phyloP scores from a whole-genome alignment of 2,329 filamentous ascomycete species.

The Microdochium paspali region DNA sequence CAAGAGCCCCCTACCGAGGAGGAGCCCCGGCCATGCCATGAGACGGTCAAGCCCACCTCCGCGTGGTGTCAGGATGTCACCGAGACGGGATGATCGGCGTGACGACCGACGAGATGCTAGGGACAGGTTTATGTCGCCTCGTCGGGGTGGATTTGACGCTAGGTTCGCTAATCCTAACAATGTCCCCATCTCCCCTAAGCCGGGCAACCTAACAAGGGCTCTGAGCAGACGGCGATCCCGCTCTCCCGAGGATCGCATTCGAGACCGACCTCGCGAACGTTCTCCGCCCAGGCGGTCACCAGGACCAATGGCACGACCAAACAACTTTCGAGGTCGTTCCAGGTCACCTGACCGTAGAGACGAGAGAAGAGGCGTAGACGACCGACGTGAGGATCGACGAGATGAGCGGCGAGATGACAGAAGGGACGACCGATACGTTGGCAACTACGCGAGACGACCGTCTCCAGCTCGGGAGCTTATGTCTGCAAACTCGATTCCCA shows the following conservation, averaged over 20 bases:
- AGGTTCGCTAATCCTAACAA: conserved; percentile 20
- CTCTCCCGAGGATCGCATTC: conserved; percentile 33
- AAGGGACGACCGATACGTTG: conserved; percentile 30
- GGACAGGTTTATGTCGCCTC: conserved; percentile 28
- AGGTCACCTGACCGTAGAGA: conserved; percentile 36
- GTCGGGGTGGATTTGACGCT: conserved; percentile 26
- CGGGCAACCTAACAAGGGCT: conserved; percentile 15
- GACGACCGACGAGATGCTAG: conserved; percentile 22
- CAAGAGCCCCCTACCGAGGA: conserved; percentile 24
- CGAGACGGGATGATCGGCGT: conserved; percentile 26
- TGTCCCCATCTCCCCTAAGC: conserved; percentile 13
- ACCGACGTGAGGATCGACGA: conserved; percentile 29
- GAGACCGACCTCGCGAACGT: conserved; percentile 17
- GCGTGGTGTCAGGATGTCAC: conserved; percentile 23
- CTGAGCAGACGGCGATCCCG: conserved; percentile 40
- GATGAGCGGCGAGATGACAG: conserved; percentile 22
- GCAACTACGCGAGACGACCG: conserved; percentile 32
- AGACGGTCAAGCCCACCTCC: conserved; percentile 21
- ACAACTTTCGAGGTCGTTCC: conserved; percentile 42
- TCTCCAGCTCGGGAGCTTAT: conserved; percentile 34
- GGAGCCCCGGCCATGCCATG: conserved; percentile 15
- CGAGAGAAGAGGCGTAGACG: conserved; percentile 17
- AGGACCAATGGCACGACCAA: conserved; percentile 26
- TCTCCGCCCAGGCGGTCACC: conserved; percentile 27
- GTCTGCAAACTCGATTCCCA: conserved; percentile 37